Evolutionary conservation across 768 basidiomycete genomes (phyloP).

Genomic region (Amyloporia xantha): DNA sequence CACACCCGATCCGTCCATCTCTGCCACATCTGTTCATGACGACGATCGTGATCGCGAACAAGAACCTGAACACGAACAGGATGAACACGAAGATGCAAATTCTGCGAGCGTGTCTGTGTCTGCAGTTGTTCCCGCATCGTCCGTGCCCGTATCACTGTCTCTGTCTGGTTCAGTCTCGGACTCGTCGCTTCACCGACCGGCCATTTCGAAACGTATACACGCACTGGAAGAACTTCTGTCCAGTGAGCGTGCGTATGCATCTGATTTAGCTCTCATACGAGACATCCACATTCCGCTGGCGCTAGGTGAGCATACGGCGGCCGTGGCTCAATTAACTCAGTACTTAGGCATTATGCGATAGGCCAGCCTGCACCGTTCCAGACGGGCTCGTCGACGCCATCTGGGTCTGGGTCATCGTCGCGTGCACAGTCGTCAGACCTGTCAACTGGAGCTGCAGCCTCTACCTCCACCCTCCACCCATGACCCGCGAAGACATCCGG

Average conservation of each 20-base stretch:
- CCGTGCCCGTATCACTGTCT: conserved; percentile 1
- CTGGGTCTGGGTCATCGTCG: conserved; percentile 45
- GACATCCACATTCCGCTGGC: conserved; percentile 77
- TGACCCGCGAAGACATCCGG: conserved; percentile 63
- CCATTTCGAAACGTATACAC: conserved; percentile 64
- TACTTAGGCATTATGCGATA: conserved; percentile 17
- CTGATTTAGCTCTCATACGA: conserved; percentile 73
- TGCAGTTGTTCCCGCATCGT: conserved; percentile 11
- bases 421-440: conserved; percentile 46
- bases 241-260: conserved; percentile 76
- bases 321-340: not conserved
- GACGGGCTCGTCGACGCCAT: conserved; percentile 25
- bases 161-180: not conserved
- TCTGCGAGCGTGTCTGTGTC: conserved; percentile 11
- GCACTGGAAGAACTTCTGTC: conserved; percentile 73
- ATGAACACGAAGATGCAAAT: conserved; percentile 6
- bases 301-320: conserved; percentile 45
- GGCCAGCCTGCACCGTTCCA: conserved; percentile 37
- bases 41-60: conserved; percentile 1
- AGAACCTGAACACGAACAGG: conserved; percentile 6
- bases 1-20: conserved; percentile 19
- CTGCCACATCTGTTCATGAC: conserved; percentile 1
- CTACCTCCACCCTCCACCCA: conserved; percentile 40
- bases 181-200: conserved; percentile 1
- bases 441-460: conserved; percentile 19